Evolutionary conservation across 768 basidiomycete genomes (phyloP), one percentile per base, ranked within the genome.

Genomic region (Tulasnella sp.): DNA sequence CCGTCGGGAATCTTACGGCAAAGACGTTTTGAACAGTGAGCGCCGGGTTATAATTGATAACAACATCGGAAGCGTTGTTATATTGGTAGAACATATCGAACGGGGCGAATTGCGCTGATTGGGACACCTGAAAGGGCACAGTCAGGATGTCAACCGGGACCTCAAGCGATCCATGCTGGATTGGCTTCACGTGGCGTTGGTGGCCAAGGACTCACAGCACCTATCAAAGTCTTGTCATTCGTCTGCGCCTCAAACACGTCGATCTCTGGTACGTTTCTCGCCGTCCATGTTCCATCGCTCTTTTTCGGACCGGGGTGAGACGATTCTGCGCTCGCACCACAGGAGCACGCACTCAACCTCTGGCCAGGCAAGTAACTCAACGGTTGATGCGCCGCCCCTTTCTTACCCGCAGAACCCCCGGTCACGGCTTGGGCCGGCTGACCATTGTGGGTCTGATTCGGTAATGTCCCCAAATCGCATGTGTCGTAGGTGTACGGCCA

Each of bases 301-400:
- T 84, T 82, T 52, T 81, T 70, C 25, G 92, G 92, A 11, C 92
- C 92, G 1, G 92, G 92, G 70, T 94, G 92, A 70, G 92, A 86
- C 24, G 82, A 82, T 12, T 52, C 50, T 5, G 81, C 75, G 70
- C 92, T 86, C 25, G 82, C 82, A 12, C 31, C 48, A 68, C 93
- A 97, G 2, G 93, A 96, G 69, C 93, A 97, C 51, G 86, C 75
- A 88, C 87, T 89, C 25, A 96, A 73, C 54, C 82, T 79, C 68
- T 96, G 92, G 8, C 94, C 94, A 1, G 85, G 87, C 45, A 97
- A 84, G 69, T 77, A 97, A 15, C 30, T 38, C 0, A 88, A 91
- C 29, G 96, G 72, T 38, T 15, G 34, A 38, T 38, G 5, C 34
- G 34, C 7, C 7, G 73, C 76, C 45, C 74, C 76, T 54, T 73